A percentile compares a stretch with the other conserved stretches of the same genome.
Conservation (phyloP, 768 basidiomycete genomes). For the Tricholoma sp. region DNA sequence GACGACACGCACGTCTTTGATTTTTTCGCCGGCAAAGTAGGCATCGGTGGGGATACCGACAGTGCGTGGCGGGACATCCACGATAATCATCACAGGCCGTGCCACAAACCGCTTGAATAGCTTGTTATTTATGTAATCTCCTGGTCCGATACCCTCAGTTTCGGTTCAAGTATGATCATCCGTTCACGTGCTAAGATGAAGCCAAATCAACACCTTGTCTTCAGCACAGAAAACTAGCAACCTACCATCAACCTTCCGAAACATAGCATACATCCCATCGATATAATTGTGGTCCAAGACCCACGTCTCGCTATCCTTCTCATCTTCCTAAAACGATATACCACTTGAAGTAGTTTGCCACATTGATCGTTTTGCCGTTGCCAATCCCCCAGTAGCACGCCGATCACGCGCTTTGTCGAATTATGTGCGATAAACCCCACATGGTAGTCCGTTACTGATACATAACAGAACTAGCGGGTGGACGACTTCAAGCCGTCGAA, state of each 20-base stretch:
- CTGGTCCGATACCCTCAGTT: slow-evolving; percentile 92
- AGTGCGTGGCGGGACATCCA: slow-evolving; percentile 89
- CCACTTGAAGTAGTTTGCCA: slow-evolving; percentile 97
- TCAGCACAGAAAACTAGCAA: background rate
- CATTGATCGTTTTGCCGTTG: slow-evolving; percentile 90
- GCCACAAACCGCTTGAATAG: slow-evolving; percentile 89
- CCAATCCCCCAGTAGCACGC: slow-evolving; percentile 93
- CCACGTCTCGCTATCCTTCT: slow-evolving; percentile 97
- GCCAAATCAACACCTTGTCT: background rate
- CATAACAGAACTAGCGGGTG: slow-evolving; percentile 95
- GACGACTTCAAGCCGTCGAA: slow-evolving; percentile 48
- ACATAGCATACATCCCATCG: slow-evolving; percentile 99
- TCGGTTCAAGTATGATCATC: slow-evolving; percentile 95
- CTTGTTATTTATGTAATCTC: slow-evolving; percentile 98
- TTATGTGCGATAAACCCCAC: slow-evolving; percentile 79
- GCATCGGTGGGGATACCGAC: slow-evolving; percentile 96
- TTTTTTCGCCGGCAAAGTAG: slow-evolving; percentile 97
- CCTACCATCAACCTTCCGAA: slow-evolving; percentile 96
- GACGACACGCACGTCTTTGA: slow-evolving; percentile 82
- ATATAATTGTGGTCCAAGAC: slow-evolving; percentile 99
- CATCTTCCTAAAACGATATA: slow-evolving; percentile 98
- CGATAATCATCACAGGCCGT: slow-evolving; percentile 95
- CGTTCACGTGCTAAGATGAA: slow-evolving; percentile 77
- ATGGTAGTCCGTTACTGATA: slow-evolving; percentile 96
- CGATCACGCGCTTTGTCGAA: slow-evolving; percentile 87